Conservation (phyloP, 805 yeast genomes). For the Wickerhamomyces canadensis region DNA sequence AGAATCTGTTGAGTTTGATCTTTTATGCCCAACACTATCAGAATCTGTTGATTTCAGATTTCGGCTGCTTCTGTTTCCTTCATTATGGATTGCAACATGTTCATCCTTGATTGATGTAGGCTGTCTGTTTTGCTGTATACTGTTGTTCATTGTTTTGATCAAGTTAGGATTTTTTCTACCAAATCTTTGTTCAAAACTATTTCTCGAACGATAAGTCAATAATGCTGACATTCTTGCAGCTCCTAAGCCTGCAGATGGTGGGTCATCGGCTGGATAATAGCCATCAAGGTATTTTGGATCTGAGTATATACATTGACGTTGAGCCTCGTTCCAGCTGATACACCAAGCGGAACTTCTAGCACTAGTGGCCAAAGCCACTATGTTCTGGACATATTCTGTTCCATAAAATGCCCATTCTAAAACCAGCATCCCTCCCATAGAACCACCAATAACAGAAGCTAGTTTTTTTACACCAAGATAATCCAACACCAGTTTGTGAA, state of each 20-base stretch:
- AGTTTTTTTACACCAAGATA: constrained; percentile 71
- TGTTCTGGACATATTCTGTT: constrained; percentile 55
- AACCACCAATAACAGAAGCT: constrained; percentile 90
- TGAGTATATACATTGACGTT: constrained; percentile 90
- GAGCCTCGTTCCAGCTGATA: constrained; percentile 98
- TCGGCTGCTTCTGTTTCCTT: constrained; percentile 50
- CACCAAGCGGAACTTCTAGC: constrained; percentile 98
- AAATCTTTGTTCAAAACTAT: constrained; percentile 85
- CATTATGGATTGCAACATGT: constrained; percentile 82
- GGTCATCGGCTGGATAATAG: constrained; percentile 69
- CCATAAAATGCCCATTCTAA: constrained; percentile 81
- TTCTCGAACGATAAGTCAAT: constrained; percentile 85
- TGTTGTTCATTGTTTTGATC: constrained; percentile 11
- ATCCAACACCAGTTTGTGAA: constrained; percentile 75
- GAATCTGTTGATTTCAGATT: constrained; percentile 7
- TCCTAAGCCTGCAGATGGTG: constrained; percentile 80
- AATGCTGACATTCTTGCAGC: constrained; percentile 98
- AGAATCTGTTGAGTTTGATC: constrained; percentile 28
- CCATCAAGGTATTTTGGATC: constrained; percentile 95
- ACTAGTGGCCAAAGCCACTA: constrained; percentile 86
- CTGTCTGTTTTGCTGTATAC: constrained; percentile 19
- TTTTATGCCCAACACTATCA: constrained; percentile 5
- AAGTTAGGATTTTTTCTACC: constrained; percentile 71
- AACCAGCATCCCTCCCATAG: constrained; percentile 98
- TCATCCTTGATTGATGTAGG: constrained; percentile 57